Percentiles rank a stretch among this genome's conserved stretches.
Evolutionary conservation across 2,329 filamentous ascomycete genomes (phyloP).

Genomic region (Cladorrhinum sp.): DNA sequence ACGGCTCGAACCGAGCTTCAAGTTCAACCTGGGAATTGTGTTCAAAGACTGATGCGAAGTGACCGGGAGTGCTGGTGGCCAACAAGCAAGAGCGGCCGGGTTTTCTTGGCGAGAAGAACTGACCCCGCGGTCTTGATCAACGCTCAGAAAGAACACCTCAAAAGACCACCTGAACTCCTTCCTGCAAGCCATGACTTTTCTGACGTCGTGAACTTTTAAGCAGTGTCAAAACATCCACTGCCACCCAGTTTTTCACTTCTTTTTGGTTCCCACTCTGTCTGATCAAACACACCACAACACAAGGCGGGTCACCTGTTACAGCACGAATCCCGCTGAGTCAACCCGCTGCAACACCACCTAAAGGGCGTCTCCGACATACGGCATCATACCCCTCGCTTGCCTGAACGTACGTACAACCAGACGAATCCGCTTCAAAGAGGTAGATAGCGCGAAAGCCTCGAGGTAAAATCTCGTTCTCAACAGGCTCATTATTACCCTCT

Average conservation of each 20-base stretch:
- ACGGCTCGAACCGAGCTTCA: too few species aligned
- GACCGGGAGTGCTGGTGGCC: too few species aligned
- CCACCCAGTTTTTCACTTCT: neutral
- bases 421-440: neutral
- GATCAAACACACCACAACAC: neutral
- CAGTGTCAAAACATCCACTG: neutral
- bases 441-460: neutral
- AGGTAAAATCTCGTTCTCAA: neutral
- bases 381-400: neutral
- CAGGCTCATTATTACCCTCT: neutral
- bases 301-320: neutral
- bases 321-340: neutral
- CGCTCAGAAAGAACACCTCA: neutral
- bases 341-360: neutral
- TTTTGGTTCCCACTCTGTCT: neutral
- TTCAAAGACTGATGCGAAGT: neutral
- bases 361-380: neutral
- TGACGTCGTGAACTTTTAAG: constrained; percentile 3
- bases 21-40: too few species aligned
- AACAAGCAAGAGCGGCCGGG: neutral
- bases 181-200: constrained; percentile 4
- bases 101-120: too few species aligned
- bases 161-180: neutral
- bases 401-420: neutral
- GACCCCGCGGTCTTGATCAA: constrained; percentile 1